phyloP scores from a whole-genome alignment of 1,139 yeast species.

The Arxiozyma slooffiae region DNA sequence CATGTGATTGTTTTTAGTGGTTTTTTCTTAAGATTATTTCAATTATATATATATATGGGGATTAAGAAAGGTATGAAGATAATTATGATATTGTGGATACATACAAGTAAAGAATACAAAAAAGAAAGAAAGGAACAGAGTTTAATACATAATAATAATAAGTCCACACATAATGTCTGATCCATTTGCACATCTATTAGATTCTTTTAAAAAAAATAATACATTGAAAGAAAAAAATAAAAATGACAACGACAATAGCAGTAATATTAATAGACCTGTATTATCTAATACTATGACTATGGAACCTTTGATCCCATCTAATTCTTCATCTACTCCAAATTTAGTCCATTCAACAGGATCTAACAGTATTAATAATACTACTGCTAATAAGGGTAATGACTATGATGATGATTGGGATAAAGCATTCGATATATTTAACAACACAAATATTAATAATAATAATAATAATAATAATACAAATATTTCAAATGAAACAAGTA shows the following conservation, averaged over 20 bases:
- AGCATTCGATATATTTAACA: background rate
- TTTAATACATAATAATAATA: too few relatives aligned
- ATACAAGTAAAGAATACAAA: too few relatives aligned
- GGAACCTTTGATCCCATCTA: background rate
- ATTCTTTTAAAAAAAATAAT: slow-evolving; percentile 24
- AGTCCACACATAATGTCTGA: slow-evolving; percentile 27
- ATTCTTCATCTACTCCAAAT: background rate
- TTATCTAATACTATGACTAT: background rate
- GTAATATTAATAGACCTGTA: background rate
- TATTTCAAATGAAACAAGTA: too few relatives aligned
- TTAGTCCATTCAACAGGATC: background rate
- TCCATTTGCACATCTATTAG: slow-evolving; percentile 39
- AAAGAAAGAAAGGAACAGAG: too few relatives aligned
- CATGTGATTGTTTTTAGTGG: too few relatives aligned
- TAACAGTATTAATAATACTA: background rate
- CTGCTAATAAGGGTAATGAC: too few relatives aligned
- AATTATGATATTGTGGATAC: too few relatives aligned
- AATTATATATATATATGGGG: too few relatives aligned
- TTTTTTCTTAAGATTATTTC: too few relatives aligned
- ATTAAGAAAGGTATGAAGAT: too few relatives aligned
- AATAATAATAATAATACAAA: too few relatives aligned
- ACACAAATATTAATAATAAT: too few relatives aligned
- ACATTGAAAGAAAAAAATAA: background rate
- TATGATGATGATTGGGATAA: background rate
- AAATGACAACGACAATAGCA: background rate